Conservation (phyloP, 164 flowering plant genomes). For the Houttuynia cordata region DNA sequence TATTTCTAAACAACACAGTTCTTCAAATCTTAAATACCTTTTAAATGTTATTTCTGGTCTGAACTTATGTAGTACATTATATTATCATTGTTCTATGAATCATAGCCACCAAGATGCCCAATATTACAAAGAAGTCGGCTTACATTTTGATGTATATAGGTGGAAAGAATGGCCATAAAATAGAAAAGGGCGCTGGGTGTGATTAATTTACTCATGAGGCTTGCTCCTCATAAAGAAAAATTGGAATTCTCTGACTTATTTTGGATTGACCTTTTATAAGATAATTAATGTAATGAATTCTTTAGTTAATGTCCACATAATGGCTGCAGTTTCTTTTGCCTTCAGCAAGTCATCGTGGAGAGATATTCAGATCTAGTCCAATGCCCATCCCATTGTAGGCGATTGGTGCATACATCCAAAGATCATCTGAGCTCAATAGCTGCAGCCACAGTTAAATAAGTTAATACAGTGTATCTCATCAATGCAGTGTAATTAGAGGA, state of each 20-base stretch:
- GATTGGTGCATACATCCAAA: slow-evolving; percentile 95
- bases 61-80: too few relatives aligned
- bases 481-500: too few relatives aligned
- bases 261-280: not conserved
- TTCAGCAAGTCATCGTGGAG: slow-evolving; percentile 17
- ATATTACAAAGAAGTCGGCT: not conserved
- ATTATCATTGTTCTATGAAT: too few relatives aligned
- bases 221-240: too few relatives aligned
- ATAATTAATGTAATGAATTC: not conserved
- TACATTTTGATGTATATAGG: not conserved
- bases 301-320: not conserved
- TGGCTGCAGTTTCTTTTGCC: not conserved
- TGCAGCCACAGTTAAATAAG: slow-evolving; percentile 9
- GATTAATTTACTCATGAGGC: not conserved
- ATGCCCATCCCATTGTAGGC: slow-evolving; percentile 90
- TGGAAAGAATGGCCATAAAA: not conserved
- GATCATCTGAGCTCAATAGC: slow-evolving; percentile 89
- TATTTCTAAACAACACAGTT: too few relatives aligned
- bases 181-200: not conserved
- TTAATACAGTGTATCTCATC: not conserved
- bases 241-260: too few relatives aligned
- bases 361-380: slow-evolving; percentile 41
- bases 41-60: too few relatives aligned
- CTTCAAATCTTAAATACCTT: too few relatives aligned
- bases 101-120: not conserved